Percentiles rank a stretch among this genome's conserved stretches.
Conservation (phyloP, 2,329 filamentous ascomycete species). For the Rugonectria rugulosa region DNA sequence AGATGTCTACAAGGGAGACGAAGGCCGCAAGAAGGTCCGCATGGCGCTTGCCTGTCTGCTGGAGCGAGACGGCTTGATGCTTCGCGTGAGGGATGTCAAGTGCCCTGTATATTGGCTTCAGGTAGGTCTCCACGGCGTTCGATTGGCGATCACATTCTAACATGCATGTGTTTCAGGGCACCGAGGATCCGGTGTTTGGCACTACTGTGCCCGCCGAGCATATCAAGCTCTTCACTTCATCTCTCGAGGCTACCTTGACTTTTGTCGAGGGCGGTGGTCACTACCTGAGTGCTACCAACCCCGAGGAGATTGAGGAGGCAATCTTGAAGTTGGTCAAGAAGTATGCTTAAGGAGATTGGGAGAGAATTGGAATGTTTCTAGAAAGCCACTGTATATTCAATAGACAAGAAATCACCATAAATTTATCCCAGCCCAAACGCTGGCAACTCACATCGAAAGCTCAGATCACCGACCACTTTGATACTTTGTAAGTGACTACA, state of each 20-base stretch:
- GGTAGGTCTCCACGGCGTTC: slow-evolving; percentile 41
- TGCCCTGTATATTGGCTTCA: slow-evolving; percentile 63
- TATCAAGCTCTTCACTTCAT: slow-evolving; percentile 57
- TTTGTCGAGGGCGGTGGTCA: slow-evolving; percentile 56
- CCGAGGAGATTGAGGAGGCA: slow-evolving; percentile 53
- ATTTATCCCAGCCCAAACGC: no score
- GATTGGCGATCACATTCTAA: slow-evolving; percentile 9
- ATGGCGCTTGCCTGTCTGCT: slow-evolving; percentile 55
- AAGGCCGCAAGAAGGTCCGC: slow-evolving; percentile 56
- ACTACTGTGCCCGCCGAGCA: slow-evolving; percentile 52
- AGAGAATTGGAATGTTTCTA: no score
- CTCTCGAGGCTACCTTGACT: slow-evolving; percentile 52
- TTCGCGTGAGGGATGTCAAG: slow-evolving; percentile 54
- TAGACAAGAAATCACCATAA: no score
- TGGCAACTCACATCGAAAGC: no score
- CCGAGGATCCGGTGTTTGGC: slow-evolving; percentile 54
- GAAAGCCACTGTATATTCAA: no score
- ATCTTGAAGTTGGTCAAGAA: slow-evolving; percentile 52
- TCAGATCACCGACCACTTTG: no score
- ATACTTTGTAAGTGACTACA: no score
- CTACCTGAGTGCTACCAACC: slow-evolving; percentile 58
- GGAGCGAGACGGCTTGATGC: slow-evolving; percentile 56
- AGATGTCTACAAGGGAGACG: slow-evolving; percentile 56
- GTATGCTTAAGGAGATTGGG: slow-evolving; percentile 46
- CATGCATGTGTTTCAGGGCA: slow-evolving; percentile 46